Evolutionary conservation across 108 stramenopile genomes (phyloP).

Genomic region (Fistulifera pelliculosa): DNA sequence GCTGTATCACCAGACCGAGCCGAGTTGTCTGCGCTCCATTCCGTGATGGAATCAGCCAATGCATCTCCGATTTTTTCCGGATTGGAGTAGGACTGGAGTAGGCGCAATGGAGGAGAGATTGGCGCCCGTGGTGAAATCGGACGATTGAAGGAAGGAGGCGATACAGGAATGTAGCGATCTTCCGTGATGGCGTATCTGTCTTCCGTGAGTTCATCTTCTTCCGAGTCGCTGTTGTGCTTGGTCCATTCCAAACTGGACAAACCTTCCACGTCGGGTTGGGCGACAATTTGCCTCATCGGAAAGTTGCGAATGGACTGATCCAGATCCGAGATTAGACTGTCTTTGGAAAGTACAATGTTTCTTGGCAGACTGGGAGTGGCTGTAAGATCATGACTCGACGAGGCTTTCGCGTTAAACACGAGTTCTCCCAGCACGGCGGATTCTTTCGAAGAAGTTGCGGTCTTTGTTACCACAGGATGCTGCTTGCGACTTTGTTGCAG

Average conservation of each 20-base stretch:
- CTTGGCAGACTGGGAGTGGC: not conserved
- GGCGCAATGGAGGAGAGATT: not conserved
- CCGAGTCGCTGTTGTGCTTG: too few relatives aligned
- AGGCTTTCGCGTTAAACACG: too few relatives aligned
- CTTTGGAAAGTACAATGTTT: not conserved
- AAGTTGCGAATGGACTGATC: slow-evolving; percentile 1
- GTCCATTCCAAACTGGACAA: not conserved
- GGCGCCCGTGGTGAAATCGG: not conserved
- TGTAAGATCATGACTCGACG: too few relatives aligned
- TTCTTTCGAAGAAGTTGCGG: too few relatives aligned
- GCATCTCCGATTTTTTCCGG: slow-evolving; percentile 1
- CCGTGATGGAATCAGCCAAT: slow-evolving; percentile 8
- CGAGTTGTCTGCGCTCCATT: slow-evolving; percentile 4
- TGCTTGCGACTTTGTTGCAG: too few relatives aligned
- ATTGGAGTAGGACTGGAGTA: not conserved
- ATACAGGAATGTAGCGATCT: not conserved
- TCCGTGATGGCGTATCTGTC: not conserved
- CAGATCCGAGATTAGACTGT: not conserved
- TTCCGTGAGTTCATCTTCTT: not conserved
- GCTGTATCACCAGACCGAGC: slow-evolving; percentile 5
- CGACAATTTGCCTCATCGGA: not conserved
- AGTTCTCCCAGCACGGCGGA: too few relatives aligned
- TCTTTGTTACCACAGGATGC: too few relatives aligned
- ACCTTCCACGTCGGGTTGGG: not conserved
- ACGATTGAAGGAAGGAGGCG: not conserved